A percentile compares a stretch with the other conserved stretches of the same genome.
phyloP scores from a whole-genome alignment of 768 basidiomycete species.

The Collybiopsis confluens region DNA sequence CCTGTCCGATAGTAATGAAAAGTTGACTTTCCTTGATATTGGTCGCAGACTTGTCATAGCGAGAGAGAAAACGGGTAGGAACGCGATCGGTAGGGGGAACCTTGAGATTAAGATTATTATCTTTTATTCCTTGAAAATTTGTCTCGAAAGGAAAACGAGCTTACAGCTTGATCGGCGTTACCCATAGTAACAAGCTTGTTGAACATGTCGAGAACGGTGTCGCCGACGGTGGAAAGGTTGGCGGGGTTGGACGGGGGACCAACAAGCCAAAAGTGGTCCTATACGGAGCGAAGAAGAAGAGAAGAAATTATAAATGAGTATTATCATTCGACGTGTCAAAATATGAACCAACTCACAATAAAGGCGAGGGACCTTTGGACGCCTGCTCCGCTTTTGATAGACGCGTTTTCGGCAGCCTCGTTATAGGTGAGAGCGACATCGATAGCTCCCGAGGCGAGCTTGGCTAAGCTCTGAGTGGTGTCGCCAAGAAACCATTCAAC shows the following conservation, averaged over 20 bases:
- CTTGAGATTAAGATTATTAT: slow-evolving; percentile 22
- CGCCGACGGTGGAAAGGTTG: slow-evolving; percentile 21
- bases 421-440: slow-evolving; percentile 53
- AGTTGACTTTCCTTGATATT: slow-evolving; percentile 53
- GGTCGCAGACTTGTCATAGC: slow-evolving; percentile 55
- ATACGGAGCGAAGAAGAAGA: not conserved
- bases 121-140: not conserved
- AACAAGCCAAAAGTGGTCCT: slow-evolving; percentile 50
- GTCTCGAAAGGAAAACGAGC: slow-evolving; percentile 4
- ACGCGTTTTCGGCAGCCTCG: slow-evolving; percentile 41
- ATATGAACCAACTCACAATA: slow-evolving; percentile 27
- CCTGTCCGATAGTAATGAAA: slow-evolving; percentile 48
- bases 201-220: slow-evolving; percentile 39
- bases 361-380: slow-evolving; percentile 37
- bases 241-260: slow-evolving; percentile 47
- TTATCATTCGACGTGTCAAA: not conserved
- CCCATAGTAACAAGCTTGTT: slow-evolving; percentile 41
- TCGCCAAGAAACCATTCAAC: slow-evolving; percentile 56
- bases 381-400: slow-evolving; percentile 25
- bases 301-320: not conserved
- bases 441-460: slow-evolving; percentile 35
- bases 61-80: slow-evolving; percentile 47
- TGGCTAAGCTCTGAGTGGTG: slow-evolving; percentile 44
- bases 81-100: slow-evolving; percentile 22
- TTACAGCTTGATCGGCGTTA: slow-evolving; percentile 37